Evolutionary conservation across 495 filamentous ascomycete species (phyloP).

Genomic region (Aspergillus olivimuriae): DNA sequence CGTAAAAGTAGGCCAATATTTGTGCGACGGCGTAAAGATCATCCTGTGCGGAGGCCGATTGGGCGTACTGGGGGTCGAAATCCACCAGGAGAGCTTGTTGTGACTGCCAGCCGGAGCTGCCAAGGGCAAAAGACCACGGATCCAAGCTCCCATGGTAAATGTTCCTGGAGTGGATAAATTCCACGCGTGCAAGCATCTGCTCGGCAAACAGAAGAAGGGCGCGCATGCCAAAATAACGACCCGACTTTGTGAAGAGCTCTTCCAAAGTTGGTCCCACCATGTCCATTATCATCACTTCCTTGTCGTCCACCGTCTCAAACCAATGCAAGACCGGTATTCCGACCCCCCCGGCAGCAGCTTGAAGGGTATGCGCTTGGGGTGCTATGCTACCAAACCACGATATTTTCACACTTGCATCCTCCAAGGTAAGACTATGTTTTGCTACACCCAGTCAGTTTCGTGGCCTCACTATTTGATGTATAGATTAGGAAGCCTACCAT

Average conservation of each 20-base stretch:
- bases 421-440: too few species aligned
- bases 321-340: constrained; percentile 1
- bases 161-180: constrained; percentile 2
- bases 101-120: neutral
- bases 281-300: constrained; percentile 1
- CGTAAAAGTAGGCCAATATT: constrained; percentile 1
- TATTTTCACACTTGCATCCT: neutral
- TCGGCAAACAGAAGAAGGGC: neutral
- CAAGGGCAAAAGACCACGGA: constrained; percentile 1
- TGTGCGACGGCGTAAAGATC: neutral
- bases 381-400: neutral
- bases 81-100: constrained; percentile 2
- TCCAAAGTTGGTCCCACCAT: neutral
- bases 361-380: neutral
- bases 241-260: too few species aligned
- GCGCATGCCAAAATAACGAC: constrained; percentile 1
- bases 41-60: neutral
- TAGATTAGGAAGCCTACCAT: too few species aligned
- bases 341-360: neutral
- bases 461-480: too few species aligned
- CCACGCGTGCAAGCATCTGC: neutral
- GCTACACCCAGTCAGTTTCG: too few species aligned
- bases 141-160: neutral
- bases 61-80: neutral
- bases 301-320: constrained; percentile 1